phyloP scores from a whole-genome alignment of 345 rosid genomes.

The Brassica rapa region DNA sequence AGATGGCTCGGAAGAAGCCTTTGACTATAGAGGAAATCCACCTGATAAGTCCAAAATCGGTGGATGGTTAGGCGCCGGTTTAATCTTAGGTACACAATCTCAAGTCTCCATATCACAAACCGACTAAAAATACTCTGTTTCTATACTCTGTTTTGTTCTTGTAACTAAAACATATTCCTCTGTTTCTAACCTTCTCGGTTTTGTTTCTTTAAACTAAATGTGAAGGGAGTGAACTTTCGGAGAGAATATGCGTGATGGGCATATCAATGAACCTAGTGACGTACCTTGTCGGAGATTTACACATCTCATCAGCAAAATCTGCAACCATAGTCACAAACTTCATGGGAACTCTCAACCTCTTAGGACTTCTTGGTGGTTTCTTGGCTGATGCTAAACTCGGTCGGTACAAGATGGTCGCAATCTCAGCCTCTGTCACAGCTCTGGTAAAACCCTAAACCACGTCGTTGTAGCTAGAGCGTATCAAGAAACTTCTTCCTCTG shows the following conservation, averaged over 20 bases:
- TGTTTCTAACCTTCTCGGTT: conserved; percentile 3
- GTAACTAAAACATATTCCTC: background rate
- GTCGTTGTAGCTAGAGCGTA: background rate
- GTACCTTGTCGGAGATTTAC: conserved; percentile 76
- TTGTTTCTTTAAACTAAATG: conserved; percentile 8
- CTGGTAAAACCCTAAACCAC: conserved; percentile 46
- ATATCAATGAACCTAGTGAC: conserved; percentile 90
- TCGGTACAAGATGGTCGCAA: conserved; percentile 71
- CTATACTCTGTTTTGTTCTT: background rate
- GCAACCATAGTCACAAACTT: conserved; percentile 84
- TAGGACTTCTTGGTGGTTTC: conserved; percentile 90
- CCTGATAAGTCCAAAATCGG: conserved; percentile 79
- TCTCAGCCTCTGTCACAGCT: conserved; percentile 66
- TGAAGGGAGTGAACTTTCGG: conserved; percentile 80
- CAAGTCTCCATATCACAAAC: background rate
- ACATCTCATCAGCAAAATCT: conserved; percentile 74
- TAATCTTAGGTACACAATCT: conserved; percentile 65
- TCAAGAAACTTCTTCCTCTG: background rate
- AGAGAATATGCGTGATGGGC: conserved; percentile 91
- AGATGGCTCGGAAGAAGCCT: conserved; percentile 45
- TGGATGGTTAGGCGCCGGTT: conserved; percentile 92
- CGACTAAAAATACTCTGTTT: background rate
- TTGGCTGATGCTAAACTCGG: conserved; percentile 91
- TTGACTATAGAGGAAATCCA: conserved; percentile 65
- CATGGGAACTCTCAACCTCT: conserved; percentile 87